phyloP scores from a whole-genome alignment of 768 basidiomycete genomes.

The Suillus brevipes region DNA sequence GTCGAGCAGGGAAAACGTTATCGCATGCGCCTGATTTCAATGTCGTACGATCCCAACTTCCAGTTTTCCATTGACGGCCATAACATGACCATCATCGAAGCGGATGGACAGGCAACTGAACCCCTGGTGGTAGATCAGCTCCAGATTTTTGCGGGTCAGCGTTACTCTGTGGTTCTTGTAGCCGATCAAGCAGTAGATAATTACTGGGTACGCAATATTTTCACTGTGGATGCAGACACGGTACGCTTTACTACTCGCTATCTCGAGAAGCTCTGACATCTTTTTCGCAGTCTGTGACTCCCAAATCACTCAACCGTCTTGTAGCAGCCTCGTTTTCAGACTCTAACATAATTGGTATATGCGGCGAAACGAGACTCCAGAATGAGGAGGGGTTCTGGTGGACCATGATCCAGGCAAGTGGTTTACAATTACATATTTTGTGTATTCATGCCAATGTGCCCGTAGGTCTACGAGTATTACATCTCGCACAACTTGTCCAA shows the following conservation, averaged over 20 bases:
- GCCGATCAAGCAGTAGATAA: too few species aligned
- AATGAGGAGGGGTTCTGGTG: conserved; percentile 73
- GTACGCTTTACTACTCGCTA: conserved; percentile 31
- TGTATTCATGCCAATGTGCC: conserved; percentile 11
- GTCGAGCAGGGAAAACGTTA: conserved; percentile 34
- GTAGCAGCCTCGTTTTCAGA: conserved; percentile 63
- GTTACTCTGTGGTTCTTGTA: too few species aligned
- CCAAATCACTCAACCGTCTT: conserved; percentile 67
- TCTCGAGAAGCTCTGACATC: conserved; percentile 16
- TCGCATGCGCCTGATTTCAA: conserved; percentile 36
- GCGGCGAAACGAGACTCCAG: conserved; percentile 67
- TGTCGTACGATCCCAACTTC: conserved; percentile 45
- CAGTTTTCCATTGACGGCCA: conserved; percentile 48
- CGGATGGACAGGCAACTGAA: conserved; percentile 39
- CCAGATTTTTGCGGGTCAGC: too few species aligned
- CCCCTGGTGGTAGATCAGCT: conserved; percentile 43
- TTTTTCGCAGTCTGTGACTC: conserved; percentile 52
- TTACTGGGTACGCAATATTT: too few species aligned
- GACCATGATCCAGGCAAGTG: conserved; percentile 70
- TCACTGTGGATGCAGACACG: conserved; percentile 71
- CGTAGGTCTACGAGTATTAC: conserved; percentile 67
- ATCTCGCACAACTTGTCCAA: conserved; percentile 68
- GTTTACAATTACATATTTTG: neutral
- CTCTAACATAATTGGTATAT: conserved; percentile 63
- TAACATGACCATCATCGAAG: conserved; percentile 46